These are phyloP conservation scores for Typha latifolia DNA, from an alignment of 176 grass and related monocot species.

Conservation along the genomic window DNA sequence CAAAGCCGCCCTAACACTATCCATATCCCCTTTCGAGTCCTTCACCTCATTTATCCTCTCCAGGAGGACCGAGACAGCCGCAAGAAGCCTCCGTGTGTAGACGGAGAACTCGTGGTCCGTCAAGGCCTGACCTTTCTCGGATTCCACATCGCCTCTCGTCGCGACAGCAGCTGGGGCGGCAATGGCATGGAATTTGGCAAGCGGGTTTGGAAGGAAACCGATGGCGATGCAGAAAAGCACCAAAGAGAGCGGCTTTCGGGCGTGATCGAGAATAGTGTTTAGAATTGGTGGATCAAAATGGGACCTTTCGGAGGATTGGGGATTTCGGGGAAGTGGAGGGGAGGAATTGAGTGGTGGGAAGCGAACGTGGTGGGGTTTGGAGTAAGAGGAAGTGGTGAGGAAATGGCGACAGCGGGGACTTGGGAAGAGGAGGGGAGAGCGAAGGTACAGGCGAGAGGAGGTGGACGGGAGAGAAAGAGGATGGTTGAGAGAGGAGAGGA, in stretches of 20 bases:
- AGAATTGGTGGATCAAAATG: background rate
- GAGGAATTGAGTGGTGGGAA: background rate
- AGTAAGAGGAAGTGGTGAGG: background rate
- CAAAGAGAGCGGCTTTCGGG: constrained; percentile 10
- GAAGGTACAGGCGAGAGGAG: background rate
- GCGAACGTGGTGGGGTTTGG: background rate
- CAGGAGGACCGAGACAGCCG: constrained; percentile 14
- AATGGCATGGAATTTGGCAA: constrained; percentile 8
- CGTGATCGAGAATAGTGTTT: background rate
- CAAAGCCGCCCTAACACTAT: constrained; percentile 11
- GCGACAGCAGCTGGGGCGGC: background rate
- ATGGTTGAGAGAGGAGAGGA: background rate
- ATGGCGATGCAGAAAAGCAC: constrained; percentile 13
- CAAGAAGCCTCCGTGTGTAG: constrained; percentile 14
- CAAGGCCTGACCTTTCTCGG: background rate
- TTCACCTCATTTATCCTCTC: constrained; percentile 21
- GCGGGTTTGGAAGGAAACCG: constrained; percentile 15
- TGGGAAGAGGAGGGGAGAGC: background rate
- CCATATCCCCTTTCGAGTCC: constrained; percentile 13
- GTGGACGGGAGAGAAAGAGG: background rate
- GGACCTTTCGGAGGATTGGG: background rate
- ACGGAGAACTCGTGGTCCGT: constrained; percentile 17
- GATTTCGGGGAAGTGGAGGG: too few relatives aligned
- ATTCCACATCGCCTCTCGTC: background rate
- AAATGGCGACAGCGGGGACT: background rate